Conservation (phyloP, 2,329 filamentous ascomycete genomes). For the Albifimbria verrucaria region DNA sequence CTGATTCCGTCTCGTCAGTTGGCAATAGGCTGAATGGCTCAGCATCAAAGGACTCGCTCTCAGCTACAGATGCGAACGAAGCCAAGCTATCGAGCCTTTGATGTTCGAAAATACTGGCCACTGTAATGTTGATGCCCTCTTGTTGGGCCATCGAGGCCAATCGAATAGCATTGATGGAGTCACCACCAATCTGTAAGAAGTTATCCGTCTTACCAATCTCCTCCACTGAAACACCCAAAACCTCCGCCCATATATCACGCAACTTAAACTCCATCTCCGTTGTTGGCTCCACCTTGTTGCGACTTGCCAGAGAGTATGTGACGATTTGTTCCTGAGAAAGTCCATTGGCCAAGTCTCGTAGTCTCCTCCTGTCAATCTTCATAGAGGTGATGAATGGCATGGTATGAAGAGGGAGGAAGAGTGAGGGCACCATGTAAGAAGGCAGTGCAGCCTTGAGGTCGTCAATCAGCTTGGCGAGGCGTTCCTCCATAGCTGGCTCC, state of each 20-base stretch:
- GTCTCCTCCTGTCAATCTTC: slow-evolving; percentile 13
- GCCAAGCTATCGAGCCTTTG: slow-evolving; percentile 40
- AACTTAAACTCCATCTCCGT: slow-evolving; percentile 31
- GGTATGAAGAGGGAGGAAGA: slow-evolving; percentile 7
- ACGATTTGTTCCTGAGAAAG: slow-evolving; percentile 6
- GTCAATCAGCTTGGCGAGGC: not conserved
- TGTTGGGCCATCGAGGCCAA: slow-evolving; percentile 35
- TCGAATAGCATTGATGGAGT: slow-evolving; percentile 44
- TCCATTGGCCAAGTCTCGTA: not conserved
- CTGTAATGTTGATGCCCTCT: slow-evolving; percentile 31
- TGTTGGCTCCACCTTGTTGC: slow-evolving; percentile 16
- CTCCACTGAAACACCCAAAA: slow-evolving; percentile 25
- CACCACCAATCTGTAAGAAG: slow-evolving; percentile 41
- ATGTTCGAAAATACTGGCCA: slow-evolving; percentile 36
- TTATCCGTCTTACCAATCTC: slow-evolving; percentile 28
- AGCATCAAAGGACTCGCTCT: not conserved
- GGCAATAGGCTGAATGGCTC: not conserved
- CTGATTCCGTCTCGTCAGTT: not conserved
- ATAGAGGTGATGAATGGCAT: slow-evolving; percentile 14
- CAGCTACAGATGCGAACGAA: slow-evolving; percentile 2
- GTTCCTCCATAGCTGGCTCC: not conserved
- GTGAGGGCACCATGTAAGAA: slow-evolving; percentile 12
- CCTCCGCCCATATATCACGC: slow-evolving; percentile 26
- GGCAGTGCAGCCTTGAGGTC: slow-evolving; percentile 12
- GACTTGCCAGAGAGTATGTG: not conserved